phyloP scores from a whole-genome alignment of 768 basidiomycete species.

The Tubosaeta brunneosetosa region DNA sequence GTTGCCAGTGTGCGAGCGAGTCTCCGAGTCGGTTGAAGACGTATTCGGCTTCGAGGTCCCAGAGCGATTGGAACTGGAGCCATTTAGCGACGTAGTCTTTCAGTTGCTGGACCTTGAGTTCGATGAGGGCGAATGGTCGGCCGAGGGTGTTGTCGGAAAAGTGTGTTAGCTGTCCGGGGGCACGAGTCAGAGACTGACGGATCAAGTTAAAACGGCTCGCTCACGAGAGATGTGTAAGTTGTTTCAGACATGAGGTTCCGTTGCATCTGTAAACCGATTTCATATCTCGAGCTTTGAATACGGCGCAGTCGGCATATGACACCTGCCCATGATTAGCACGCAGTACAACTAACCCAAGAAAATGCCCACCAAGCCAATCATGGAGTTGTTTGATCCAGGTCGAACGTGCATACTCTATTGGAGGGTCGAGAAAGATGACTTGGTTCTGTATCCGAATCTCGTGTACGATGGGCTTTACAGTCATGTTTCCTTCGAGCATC shows the following conservation, averaged over 20 bases:
- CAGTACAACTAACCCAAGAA: background rate
- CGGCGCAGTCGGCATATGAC: slow-evolving; percentile 82
- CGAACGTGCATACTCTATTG: slow-evolving; percentile 89
- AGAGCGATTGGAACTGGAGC: slow-evolving; percentile 98
- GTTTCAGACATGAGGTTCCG: slow-evolving; percentile 58
- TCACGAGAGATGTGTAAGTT: slow-evolving; percentile 78
- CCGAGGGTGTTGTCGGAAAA: slow-evolving; percentile 72
- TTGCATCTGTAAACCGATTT: slow-evolving; percentile 93
- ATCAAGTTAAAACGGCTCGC: slow-evolving; percentile 19
- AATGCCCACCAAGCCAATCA: slow-evolving; percentile 69
- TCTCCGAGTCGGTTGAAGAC: slow-evolving; percentile 96
- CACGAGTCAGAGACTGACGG: slow-evolving; percentile 6
- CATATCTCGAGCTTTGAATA: slow-evolving; percentile 94
- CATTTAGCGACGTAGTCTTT: slow-evolving; percentile 93
- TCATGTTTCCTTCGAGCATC: slow-evolving; percentile 71
- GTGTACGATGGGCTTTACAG: slow-evolving; percentile 82
- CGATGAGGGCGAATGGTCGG: slow-evolving; percentile 81
- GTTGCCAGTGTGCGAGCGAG: slow-evolving; percentile 90
- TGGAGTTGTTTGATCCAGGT: slow-evolving; percentile 89
- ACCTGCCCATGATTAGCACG: slow-evolving; percentile 38
- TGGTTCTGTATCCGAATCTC: slow-evolving; percentile 99
- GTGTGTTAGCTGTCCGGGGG: slow-evolving; percentile 53
- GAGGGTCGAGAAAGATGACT: slow-evolving; percentile 97
- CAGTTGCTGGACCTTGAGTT: slow-evolving; percentile 81
- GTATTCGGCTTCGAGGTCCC: slow-evolving; percentile 97